These are phyloP conservation scores for Corymbia calophylla DNA, from an alignment of 441 rosid genomes.

Conservation along the genomic window DNA sequence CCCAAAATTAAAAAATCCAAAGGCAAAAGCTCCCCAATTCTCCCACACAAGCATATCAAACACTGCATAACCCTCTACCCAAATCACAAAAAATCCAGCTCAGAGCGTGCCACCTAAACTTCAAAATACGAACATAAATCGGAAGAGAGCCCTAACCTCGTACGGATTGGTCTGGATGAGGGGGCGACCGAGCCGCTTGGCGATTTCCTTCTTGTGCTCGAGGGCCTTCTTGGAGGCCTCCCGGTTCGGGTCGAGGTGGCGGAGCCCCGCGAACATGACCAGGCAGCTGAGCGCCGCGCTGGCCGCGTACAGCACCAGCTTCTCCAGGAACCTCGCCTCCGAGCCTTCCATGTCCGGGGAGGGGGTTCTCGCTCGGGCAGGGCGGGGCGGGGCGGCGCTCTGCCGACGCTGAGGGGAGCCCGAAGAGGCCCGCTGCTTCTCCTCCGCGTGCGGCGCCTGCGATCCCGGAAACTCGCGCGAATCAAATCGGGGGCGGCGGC, in stretches of 20 bases:
- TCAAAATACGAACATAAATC: background rate
- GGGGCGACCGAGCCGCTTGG: slow-evolving; percentile 90
- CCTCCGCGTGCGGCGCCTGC: background rate
- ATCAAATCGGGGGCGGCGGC: background rate
- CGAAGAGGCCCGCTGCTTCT: background rate
- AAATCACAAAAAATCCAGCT: background rate
- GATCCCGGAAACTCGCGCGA: background rate
- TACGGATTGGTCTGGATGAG: slow-evolving; percentile 72
- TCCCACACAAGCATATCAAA: background rate
- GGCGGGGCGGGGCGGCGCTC: background rate
- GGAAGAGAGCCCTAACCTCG: slow-evolving; percentile 35
- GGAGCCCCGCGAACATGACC: slow-evolving; percentile 73
- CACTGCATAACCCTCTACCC: background rate
- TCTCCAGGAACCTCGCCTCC: slow-evolving; percentile 71
- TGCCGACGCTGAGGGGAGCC: background rate
- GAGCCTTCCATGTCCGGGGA: slow-evolving; percentile 30
- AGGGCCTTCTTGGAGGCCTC: slow-evolving; percentile 85
- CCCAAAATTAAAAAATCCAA: background rate
- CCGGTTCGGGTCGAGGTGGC: slow-evolving; percentile 82
- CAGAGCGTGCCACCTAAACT: background rate
- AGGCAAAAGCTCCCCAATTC: background rate
- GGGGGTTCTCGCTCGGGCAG: background rate
- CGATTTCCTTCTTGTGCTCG: slow-evolving; percentile 82
- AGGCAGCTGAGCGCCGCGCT: slow-evolving; percentile 89
- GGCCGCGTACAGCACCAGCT: slow-evolving; percentile 74